Evolutionary conservation across 2,329 filamentous ascomycete genomes (phyloP).

Genomic region (Paecilomyces dactylethromorphus): DNA sequence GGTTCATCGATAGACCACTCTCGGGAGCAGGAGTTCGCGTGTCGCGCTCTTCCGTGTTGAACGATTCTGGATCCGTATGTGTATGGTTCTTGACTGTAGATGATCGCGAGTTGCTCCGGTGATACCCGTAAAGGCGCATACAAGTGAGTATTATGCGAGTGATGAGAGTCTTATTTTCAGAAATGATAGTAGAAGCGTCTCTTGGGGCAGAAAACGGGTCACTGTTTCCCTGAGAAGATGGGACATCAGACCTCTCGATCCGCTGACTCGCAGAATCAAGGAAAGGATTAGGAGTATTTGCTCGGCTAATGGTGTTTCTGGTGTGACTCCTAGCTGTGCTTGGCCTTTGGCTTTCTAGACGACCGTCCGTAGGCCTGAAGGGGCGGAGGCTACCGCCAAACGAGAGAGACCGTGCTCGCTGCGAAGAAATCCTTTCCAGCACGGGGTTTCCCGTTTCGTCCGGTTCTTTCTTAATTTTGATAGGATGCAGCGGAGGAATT

Average conservation of each 20-base stretch:
- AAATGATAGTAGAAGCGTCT: constrained; percentile 21
- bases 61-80: constrained; percentile 4
- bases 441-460: constrained; percentile 22
- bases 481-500: constrained; percentile 22
- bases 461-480: constrained; percentile 30
- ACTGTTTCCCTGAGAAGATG: background rate
- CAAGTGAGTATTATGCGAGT: constrained; percentile 37
- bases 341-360: constrained; percentile 11
- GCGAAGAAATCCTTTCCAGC: constrained; percentile 21
- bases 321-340: constrained; percentile 15
- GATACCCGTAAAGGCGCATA: constrained; percentile 38
- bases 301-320: constrained; percentile 8
- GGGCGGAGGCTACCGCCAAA: constrained; percentile 19
- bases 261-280: constrained; percentile 13
- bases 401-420: constrained; percentile 27
- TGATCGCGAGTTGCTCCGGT: constrained; percentile 23
- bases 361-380: constrained; percentile 11
- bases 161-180: constrained; percentile 34
- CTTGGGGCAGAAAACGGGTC: constrained; percentile 15
- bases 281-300: constrained; percentile 18
- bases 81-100: constrained; percentile 11
- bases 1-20: constrained; percentile 5
- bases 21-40: constrained; percentile 3
- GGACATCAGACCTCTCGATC: constrained; percentile 3
- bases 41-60: constrained; percentile 12